Evolutionary conservation across 495 filamentous ascomycete genomes (phyloP).

Genomic region (Penicillium antarcticum): DNA sequence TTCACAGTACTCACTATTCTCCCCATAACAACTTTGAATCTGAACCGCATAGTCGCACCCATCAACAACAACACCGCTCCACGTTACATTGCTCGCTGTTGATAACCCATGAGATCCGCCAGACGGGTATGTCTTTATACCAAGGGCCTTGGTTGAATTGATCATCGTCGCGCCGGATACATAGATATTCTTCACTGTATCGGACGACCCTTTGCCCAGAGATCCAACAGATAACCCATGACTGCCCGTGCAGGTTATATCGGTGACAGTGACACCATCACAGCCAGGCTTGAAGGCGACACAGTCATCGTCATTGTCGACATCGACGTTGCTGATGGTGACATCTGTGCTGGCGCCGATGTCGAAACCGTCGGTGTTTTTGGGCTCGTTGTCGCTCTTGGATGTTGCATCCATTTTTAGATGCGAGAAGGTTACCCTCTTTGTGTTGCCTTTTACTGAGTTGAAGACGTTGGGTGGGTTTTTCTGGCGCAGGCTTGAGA

Average conservation of each 20-base stretch:
- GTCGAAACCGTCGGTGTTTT: conserved; percentile 46
- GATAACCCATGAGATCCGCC: conserved; percentile 31
- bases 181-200: conserved; percentile 38
- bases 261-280: conserved; percentile 33
- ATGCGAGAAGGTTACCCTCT: conserved; percentile 27
- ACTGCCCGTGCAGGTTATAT: conserved; percentile 39
- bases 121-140: conserved; percentile 43
- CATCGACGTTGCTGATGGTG: conserved; percentile 26
- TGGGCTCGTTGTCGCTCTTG: conserved; percentile 33
- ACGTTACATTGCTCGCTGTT: conserved; percentile 43
- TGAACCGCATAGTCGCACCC: conserved; percentile 46
- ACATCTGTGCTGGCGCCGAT: conserved; percentile 42
- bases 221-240: conserved; percentile 43
- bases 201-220: conserved; percentile 26
- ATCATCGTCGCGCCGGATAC: conserved; percentile 38
- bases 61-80: conserved; percentile 30
- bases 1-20: conserved; percentile 37
- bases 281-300: conserved; percentile 44
- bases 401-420: conserved; percentile 33
- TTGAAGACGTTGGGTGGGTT: conserved; percentile 47
- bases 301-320: conserved; percentile 47
- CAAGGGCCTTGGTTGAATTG: conserved; percentile 40
- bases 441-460: conserved; percentile 31
- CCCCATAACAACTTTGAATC: conserved; percentile 46
- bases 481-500: conserved; percentile 31